Conservation (phyloP, 345 rosid species). For the Excoecaria agallocha region DNA sequence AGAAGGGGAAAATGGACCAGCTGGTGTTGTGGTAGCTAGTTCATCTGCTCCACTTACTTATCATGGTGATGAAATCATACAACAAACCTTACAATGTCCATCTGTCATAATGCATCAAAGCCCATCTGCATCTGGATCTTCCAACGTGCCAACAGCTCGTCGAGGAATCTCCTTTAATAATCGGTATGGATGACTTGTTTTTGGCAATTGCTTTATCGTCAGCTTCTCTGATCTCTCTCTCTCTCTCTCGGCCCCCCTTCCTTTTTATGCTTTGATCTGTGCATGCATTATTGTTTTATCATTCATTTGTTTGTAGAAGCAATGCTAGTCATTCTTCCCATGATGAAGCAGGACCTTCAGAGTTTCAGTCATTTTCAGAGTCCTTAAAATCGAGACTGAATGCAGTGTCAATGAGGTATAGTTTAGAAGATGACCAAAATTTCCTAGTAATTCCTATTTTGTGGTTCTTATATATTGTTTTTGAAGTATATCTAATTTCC, state of each 20-base stretch:
- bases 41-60: constrained; percentile 19
- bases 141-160: constrained; percentile 24
- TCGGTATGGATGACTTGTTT: constrained; percentile 33
- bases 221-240: neutral
- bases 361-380: constrained; percentile 79
- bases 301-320: constrained; percentile 19
- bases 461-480: no score
- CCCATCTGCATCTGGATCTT: constrained; percentile 38
- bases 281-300: neutral
- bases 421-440: no score
- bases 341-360: constrained; percentile 87
- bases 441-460: neutral
- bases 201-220: neutral
- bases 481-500: constrained; percentile 9
- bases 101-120: constrained; percentile 29
- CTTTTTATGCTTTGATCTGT: neutral
- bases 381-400: constrained; percentile 68
- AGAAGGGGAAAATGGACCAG: constrained; percentile 40
- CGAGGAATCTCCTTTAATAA: constrained; percentile 39
- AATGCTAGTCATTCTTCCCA: constrained; percentile 41
- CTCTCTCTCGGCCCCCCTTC: neutral
- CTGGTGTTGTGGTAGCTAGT: constrained; percentile 10
- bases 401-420: constrained; percentile 80
- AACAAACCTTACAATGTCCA: constrained; percentile 22
- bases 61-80: constrained; percentile 32